These are phyloP conservation scores for Stentor coeruleus DNA, from an alignment of 73 alveolate genomes.

Conservation along the genomic window DNA sequence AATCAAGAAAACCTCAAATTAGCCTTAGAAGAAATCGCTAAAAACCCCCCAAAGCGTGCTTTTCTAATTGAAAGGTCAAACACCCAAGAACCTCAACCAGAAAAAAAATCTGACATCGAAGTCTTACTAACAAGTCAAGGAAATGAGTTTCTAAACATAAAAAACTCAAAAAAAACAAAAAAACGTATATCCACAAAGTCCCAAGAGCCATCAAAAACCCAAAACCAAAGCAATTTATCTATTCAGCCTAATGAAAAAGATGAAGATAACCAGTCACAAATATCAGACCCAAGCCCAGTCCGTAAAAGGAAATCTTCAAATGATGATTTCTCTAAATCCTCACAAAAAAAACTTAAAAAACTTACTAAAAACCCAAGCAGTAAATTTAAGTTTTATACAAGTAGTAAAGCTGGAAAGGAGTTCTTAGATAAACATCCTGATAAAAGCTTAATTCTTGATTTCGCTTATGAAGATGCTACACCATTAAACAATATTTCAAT, in stretches of 20 bases:
- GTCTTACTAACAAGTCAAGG: background rate
- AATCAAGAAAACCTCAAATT: background rate
- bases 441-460: no score
- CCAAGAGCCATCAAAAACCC: background rate
- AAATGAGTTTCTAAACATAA: no score
- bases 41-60: constrained; percentile 2
- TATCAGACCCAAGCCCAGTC: background rate
- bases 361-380: background rate
- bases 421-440: background rate
- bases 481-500: background rate
- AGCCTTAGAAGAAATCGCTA: background rate
- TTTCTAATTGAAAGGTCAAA: no score
- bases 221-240: background rate
- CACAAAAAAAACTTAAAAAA: background rate
- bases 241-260: no score
- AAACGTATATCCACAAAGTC: background rate
- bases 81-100: no score
- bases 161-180: no score
- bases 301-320: background rate
- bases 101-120: background rate
- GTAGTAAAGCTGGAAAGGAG: background rate
- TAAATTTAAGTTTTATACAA: background rate
- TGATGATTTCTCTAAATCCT: background rate
- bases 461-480: background rate
- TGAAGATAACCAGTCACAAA: no score